Conservation (phyloP, 163 green algal species). For the Prototheca wickerhamii region DNA sequence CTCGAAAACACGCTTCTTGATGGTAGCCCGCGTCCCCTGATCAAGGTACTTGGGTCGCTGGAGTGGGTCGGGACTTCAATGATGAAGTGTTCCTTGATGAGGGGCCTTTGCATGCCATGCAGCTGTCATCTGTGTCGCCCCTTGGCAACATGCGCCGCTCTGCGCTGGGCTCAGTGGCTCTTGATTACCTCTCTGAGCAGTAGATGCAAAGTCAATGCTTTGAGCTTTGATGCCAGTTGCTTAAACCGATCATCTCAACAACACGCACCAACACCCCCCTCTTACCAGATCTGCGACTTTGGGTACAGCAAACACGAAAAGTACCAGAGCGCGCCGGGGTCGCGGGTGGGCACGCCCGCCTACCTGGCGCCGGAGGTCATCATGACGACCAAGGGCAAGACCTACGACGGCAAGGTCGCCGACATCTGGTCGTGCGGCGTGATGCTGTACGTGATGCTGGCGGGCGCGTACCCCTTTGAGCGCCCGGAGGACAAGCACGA, state of each 20-base stretch:
- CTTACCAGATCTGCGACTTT: constrained; percentile 28
- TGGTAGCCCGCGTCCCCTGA: constrained; percentile 56
- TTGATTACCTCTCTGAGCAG: neutral
- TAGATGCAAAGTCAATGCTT: neutral
- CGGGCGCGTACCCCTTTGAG: constrained; percentile 97
- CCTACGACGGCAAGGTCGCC: constrained; percentile 83
- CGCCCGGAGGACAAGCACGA: constrained; percentile 92
- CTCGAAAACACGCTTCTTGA: constrained; percentile 88
- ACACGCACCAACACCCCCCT: neutral
- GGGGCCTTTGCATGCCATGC: neutral
- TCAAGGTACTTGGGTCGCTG: constrained; percentile 51
- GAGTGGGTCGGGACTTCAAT: no score
- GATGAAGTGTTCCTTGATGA: neutral
- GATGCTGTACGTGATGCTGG: constrained; percentile 98
- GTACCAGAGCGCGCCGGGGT: constrained; percentile 80
- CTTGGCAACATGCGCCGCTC: no score
- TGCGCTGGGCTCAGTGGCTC: no score
- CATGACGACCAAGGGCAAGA: constrained; percentile 81
- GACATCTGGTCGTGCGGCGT: constrained; percentile 89
- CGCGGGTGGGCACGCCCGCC: constrained; percentile 77
- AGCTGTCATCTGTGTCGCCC: no score
- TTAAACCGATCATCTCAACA: constrained; percentile 33
- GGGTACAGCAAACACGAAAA: constrained; percentile 75
- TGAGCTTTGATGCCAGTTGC: neutral
- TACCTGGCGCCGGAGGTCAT: constrained; percentile 93